phyloP scores from a whole-genome alignment of 179 eudicot genomes.

The Camellia oleifera region DNA sequence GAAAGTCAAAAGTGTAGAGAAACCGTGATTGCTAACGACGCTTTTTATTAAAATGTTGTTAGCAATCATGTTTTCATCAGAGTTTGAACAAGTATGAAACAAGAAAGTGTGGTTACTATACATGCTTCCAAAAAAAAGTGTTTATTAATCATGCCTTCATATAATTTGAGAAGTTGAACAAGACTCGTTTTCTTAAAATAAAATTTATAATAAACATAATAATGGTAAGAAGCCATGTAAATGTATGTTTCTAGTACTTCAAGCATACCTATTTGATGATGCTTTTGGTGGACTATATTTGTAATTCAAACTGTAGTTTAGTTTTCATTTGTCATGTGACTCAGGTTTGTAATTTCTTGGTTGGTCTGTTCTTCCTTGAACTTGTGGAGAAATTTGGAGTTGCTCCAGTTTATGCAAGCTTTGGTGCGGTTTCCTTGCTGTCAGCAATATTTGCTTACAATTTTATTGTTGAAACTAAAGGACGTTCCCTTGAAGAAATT shows the following conservation, averaged over 20 bases:
- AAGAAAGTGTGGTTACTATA: too few species aligned
- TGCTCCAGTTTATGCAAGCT: conserved; percentile 60
- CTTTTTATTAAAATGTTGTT: too few species aligned
- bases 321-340: background rate
- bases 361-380: conserved; percentile 76
- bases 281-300: background rate
- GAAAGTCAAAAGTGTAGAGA: too few species aligned
- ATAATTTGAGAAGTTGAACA: too few species aligned
- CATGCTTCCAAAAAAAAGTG: too few species aligned
- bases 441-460: conserved; percentile 59
- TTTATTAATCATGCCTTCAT: too few species aligned
- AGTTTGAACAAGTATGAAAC: too few species aligned
- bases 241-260: background rate
- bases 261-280: background rate
- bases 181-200: too few species aligned
- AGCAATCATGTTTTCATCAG: too few species aligned
- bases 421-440: conserved; percentile 60
- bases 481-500: conserved; percentile 86
- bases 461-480: conserved; percentile 77
- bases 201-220: too few species aligned
- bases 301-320: background rate
- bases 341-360: conserved; percentile 82
- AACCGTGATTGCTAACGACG: too few species aligned
- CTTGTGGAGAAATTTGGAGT: conserved; percentile 66
- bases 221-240: too few species aligned